These are phyloP conservation scores for Tetradesmus lagerheimii DNA, from an alignment of 139 green algal genomes.

Conservation along the genomic window DNA sequence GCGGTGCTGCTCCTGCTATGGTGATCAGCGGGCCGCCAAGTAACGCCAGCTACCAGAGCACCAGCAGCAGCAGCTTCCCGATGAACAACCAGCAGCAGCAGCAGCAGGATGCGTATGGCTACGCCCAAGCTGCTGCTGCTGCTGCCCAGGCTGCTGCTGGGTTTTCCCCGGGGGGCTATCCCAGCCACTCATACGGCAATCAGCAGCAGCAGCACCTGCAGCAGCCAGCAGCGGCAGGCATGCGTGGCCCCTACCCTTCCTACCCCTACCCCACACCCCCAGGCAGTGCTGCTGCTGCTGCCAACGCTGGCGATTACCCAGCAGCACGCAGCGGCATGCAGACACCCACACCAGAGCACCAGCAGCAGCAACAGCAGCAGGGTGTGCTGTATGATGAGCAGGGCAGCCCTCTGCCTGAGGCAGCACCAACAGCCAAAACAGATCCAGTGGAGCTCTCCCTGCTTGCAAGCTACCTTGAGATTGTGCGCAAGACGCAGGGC, in stretches of 20 bases:
- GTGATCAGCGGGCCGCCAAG: background rate
- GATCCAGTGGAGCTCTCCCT: constrained; percentile 31
- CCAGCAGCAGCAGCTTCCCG: background rate
- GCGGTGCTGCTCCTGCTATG: background rate
- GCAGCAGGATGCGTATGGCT: background rate
- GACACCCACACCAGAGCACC: background rate
- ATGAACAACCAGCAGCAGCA: background rate
- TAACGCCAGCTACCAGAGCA: background rate
- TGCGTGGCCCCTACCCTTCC: background rate
- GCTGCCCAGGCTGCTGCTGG: background rate
- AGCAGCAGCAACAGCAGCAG: constrained; percentile 32
- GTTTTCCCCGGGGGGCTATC: background rate
- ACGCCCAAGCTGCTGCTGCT: background rate
- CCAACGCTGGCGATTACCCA: no score
- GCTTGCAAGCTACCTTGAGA: constrained; percentile 41
- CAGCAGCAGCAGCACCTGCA: constrained; percentile 17
- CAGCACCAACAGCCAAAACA: constrained; percentile 7
- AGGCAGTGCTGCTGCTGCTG: background rate
- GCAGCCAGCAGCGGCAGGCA: constrained; percentile 18
- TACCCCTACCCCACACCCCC: background rate
- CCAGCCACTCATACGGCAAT: background rate
- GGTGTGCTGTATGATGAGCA: background rate
- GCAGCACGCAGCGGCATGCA: background rate
- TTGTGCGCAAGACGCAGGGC: constrained; percentile 29
- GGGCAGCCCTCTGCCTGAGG: constrained; percentile 7